Base-by-base conservation (phyloP, 1,139 yeast genomes). In the Debaryomycetaceae sp. region DNA sequence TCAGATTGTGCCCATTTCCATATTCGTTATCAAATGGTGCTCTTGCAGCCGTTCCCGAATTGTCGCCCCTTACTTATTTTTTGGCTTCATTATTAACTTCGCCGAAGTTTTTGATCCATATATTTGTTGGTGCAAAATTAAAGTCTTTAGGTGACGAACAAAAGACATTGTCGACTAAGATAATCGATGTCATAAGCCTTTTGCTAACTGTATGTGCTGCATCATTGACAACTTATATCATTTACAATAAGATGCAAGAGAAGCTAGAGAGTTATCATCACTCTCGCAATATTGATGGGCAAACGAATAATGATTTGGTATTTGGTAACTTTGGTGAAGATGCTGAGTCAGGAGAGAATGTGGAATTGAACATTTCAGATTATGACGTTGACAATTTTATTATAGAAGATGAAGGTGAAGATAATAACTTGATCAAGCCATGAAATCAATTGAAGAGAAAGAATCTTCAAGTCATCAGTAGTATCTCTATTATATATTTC, bases 1-100 rank as follows among this genome's bases (percentile, higher is more conserved):
- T 93, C 38, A 72, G 97, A 45, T 65, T 91, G 47, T 89, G 97
- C 55, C 99, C 99, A 0, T 76, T 91, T 55, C 98, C 99, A 0
- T 93, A 91, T 60, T 88, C 97, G 4, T 69, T 91, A 38, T 85
- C 95, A 0, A 93, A 93, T 58, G 98, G 97, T 5, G 97, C 96
- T 0, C 73, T 93, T 52, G 93, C 95, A 5, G 85, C 93, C 3
- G 78, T 91, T 22, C 96, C 95, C 0, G 85, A 87, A 30, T 74
- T 90, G 14, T 72, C 84, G 0, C 68, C 82, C 1, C 48, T 63
- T 40, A 80, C 83, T 27, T 93, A 86, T 61, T 70, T 83, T 6
- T 60, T 83, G 37, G 96, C 97, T 1, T 85, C 93, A 13, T 55
- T 81, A 0, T 59, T 87, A 24, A 83, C 96, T 1, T 80, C 95